Percentiles rank a stretch among this genome's conserved stretches.
These are phyloP conservation scores for Candida nanaspora DNA, from an alignment of 805 yeast genomes.

Conservation along the genomic window DNA sequence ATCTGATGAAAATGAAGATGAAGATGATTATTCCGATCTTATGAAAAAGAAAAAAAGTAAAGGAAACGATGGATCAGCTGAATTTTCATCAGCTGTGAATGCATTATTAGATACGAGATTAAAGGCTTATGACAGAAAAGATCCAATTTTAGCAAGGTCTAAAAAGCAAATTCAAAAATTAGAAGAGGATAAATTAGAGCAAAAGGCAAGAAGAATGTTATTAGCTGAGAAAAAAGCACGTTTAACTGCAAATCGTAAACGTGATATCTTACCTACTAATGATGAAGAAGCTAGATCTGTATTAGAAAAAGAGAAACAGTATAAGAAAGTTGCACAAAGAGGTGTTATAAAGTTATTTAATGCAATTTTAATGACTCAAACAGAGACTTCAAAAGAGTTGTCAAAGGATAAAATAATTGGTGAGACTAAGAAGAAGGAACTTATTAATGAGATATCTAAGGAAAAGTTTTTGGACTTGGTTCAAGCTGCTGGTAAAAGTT, in stretches of 20 bases:
- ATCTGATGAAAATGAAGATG: slow-evolving; percentile 6
- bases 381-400: slow-evolving; percentile 45
- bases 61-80: slow-evolving; percentile 61
- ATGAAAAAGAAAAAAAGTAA: slow-evolving; percentile 43
- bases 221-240: slow-evolving; percentile 63
- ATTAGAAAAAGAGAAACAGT: slow-evolving; percentile 58
- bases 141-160: slow-evolving; percentile 83
- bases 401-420: slow-evolving; percentile 33
- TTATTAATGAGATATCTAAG: slow-evolving; percentile 73
- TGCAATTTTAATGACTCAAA: slow-evolving; percentile 76
- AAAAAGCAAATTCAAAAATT: slow-evolving; percentile 64
- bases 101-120: slow-evolving; percentile 80
- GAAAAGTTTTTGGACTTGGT: slow-evolving; percentile 86
- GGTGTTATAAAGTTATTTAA: slow-evolving; percentile 84
- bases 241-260: slow-evolving; percentile 61
- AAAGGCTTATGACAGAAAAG: slow-evolving; percentile 82
- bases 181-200: slow-evolving; percentile 76
- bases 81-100: slow-evolving; percentile 75
- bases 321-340: slow-evolving; percentile 77
- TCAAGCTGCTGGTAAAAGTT: slow-evolving; percentile 57
- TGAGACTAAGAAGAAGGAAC: slow-evolving; percentile 45
- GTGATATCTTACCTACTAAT: slow-evolving; percentile 57
- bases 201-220: slow-evolving; percentile 69
- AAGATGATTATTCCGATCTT: slow-evolving; percentile 14
- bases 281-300: slow-evolving; percentile 50